Evolutionary conservation across 768 basidiomycete genomes (phyloP).

Genomic region (Lentinus tigrinus): DNA sequence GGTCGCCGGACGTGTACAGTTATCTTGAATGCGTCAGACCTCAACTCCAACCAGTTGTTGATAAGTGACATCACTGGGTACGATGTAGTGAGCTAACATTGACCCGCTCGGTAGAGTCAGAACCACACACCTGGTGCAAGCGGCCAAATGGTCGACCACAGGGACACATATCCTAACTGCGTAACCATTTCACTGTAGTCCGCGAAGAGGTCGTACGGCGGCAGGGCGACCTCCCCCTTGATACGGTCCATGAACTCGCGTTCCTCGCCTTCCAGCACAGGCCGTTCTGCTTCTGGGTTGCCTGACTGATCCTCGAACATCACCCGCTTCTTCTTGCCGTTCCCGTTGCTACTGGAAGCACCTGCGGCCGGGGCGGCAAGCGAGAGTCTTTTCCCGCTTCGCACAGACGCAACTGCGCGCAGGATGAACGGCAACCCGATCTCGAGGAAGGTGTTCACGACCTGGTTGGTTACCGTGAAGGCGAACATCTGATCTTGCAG

Average conservation of each 20-base stretch:
- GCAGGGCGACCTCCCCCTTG: constrained; percentile 71
- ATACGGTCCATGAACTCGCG: constrained; percentile 78
- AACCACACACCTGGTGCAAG: constrained; percentile 65
- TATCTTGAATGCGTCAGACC: constrained; percentile 96
- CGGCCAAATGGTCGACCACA: constrained; percentile 96
- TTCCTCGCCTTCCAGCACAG: constrained; percentile 57
- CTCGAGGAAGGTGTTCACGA: constrained; percentile 73
- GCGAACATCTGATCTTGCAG: constrained; percentile 93
- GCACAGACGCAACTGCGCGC: constrained; percentile 53
- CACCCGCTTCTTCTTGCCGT: constrained; percentile 61
- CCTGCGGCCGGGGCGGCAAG: constrained; percentile 17
- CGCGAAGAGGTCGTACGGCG: constrained; percentile 76
- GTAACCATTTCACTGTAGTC: constrained; percentile 98
- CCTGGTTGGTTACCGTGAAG: constrained; percentile 86
- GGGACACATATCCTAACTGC: constrained; percentile 88
- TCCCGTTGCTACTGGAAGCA: constrained; percentile 14
- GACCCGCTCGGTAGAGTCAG: too few relatives aligned
- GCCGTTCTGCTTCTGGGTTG: constrained; percentile 16
- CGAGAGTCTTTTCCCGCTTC: constrained; percentile 40
- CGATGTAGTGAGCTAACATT: neutral
- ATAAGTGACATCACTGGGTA: constrained; percentile 65
- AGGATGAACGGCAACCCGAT: constrained; percentile 78
- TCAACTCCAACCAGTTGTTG: constrained; percentile 91
- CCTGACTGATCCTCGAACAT: constrained; percentile 67
- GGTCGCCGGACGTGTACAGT: constrained; percentile 81